Base-by-base conservation (phyloP, 257 asterid species). In the Nicotiana obtusifolia region DNA sequence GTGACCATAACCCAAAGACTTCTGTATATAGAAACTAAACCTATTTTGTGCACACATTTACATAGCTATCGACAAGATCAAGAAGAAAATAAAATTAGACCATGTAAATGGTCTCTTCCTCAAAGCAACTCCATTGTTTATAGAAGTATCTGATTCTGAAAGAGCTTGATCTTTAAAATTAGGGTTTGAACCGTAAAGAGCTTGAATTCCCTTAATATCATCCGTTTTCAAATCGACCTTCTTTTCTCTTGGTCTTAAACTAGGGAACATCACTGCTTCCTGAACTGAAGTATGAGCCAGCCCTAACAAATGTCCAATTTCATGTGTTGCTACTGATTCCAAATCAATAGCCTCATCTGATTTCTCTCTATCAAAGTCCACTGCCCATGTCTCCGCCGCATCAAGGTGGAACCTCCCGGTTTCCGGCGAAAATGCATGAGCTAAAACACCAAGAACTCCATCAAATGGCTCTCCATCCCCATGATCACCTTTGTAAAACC, bases 321-420 rank as follows among this genome's bases (percentile, higher is more conserved):
- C 98, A 49, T 95, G 98, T 16, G 95, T 91, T 56, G 97, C 98
- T 86, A 93, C 97, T 20, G 99, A 95, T 86, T 95, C 99, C 88
- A 95, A 83, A 67, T 95, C 98, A 57, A 95, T 90, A 5, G 98
- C 99, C 9, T 84, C 83, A 15, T 83, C 83, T 16, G 92, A 84
- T 81, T 67, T 87, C 88, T 93, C 90, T 31, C 19, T 81, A 64
- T 22, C 61, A 20, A 93, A 84, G 82, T 95, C 95, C 81, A 90
- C 97, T 62, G 98, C 85, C 99, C 99, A 95, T 41, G 90, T 89
- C 89, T 95, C 99, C 10, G 96, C 97, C 26, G 97, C 91, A 84
- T 95, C 99, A 7, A 95, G 95, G 84, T 95, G 99, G 84, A 92
- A 83, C 83, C 89, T 78, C 85, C 98, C 99, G 20, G 88, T 92